Conservation (phyloP, 805 yeast genomes). For the Metschnikowia anglica region DNA sequence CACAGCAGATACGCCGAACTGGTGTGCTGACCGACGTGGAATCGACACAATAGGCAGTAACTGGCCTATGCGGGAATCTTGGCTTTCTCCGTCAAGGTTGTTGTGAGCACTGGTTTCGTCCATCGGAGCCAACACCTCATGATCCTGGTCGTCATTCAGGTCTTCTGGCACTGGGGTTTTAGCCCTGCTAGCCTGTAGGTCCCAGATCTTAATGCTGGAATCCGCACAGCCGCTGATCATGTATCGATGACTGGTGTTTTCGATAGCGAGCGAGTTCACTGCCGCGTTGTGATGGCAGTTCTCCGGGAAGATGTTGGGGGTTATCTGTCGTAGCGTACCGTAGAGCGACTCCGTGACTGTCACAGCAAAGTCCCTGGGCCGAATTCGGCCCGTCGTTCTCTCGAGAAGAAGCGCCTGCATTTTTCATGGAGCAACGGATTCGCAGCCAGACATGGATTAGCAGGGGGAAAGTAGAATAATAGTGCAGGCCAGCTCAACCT, state of each 20-base stretch:
- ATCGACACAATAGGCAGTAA: slow-evolving; percentile 31
- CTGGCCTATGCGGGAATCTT: background rate
- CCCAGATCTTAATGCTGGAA: slow-evolving; percentile 68
- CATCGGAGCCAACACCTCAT: background rate
- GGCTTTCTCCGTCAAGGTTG: slow-evolving; percentile 13
- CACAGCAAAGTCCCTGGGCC: slow-evolving; percentile 35
- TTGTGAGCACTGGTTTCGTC: background rate
- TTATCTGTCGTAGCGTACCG: slow-evolving; percentile 28
- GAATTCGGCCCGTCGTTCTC: slow-evolving; percentile 27
- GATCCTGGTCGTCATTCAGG: background rate
- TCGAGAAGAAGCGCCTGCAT: slow-evolving; percentile 44
- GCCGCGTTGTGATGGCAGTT: slow-evolving; percentile 50
- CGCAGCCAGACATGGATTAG: too few relatives aligned
- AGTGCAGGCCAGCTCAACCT: too few relatives aligned
- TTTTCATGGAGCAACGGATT: background rate
- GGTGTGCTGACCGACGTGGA: slow-evolving; percentile 49
- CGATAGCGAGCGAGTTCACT: slow-evolving; percentile 61
- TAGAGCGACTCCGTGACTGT: slow-evolving; percentile 40
- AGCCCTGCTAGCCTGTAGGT: slow-evolving; percentile 30
- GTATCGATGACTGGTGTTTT: slow-evolving; percentile 43
- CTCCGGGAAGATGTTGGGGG: slow-evolving; percentile 35
- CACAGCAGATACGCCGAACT: slow-evolving; percentile 68
- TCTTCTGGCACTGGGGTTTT: background rate
- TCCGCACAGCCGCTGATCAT: slow-evolving; percentile 75
- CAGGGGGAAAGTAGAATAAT: too few relatives aligned